Base-by-base conservation (phyloP, 441 rosid genomes). In the Corymbia calophylla region DNA sequence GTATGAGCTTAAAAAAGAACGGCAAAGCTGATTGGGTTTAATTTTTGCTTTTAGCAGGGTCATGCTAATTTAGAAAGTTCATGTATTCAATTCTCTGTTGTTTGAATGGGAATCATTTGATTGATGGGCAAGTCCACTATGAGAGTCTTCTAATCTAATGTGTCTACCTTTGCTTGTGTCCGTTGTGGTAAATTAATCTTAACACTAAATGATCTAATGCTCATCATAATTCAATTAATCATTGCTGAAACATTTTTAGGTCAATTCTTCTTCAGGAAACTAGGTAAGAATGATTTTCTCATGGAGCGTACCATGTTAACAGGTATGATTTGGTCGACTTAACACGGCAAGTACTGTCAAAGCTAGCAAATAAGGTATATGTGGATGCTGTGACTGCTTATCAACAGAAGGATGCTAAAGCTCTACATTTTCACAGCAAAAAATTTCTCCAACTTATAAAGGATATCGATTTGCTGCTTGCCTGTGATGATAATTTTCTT, bases 301-400 rank as follows among this genome's bases (percentile, higher is more conserved):
- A 23, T 53, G 77, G 27, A 51, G 23, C 5, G 29, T 60, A 32
- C 29, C 84, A 1, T n/a, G 25, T 85, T 62, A 17, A 85, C 95
- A 97, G 99, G 93, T 98, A 98, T 66, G 99, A 98, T 92, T 91
- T 96, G 95, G 98, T 97, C 86, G 99, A 98, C 94, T 90, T 97
- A 90, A 96, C 97, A 21, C 94, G 99, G 68, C 99, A 98, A 95
- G 99, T 94, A 55, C 89, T 98, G 91, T 97, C 99, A 23, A 98
- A 98, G 94, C 93, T 96, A 68, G 98, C 99, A 91, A 98, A 96
- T 91, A 91, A 95, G 92, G 99, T 95, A 18, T 96, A 96, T 82
- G 44, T 91, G 35, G 97, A 96, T 89, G 98, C 99, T 13, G 90
- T 95, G 86, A 92, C 73, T 9, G 96, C 99, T 92, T 98, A 93